phyloP scores from a whole-genome alignment of 495 filamentous ascomycete genomes.

The Articulospora tetracladia region DNA sequence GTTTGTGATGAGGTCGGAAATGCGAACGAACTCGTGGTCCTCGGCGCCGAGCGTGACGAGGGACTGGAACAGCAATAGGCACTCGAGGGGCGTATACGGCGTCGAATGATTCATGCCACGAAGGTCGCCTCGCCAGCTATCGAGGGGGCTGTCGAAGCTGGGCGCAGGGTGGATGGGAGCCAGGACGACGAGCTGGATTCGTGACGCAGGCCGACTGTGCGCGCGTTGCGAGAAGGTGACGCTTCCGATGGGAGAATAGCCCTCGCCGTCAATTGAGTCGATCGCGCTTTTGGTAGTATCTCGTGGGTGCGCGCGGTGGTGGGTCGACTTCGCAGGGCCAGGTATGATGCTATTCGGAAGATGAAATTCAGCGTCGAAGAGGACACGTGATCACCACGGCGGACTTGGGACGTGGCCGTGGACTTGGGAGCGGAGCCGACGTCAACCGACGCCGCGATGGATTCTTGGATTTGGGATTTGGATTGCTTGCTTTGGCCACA shows the following conservation, averaged over 20 bases:
- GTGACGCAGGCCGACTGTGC: neutral
- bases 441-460: neutral
- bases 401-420: no score
- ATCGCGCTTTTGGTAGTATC: slow-evolving; percentile 9
- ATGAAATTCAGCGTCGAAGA: neutral
- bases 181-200: slow-evolving; percentile 18
- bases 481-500: no score
- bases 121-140: slow-evolving; percentile 49
- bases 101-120: slow-evolving; percentile 49
- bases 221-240: neutral
- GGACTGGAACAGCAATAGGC: slow-evolving; percentile 83
- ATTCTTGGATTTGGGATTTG: no score
- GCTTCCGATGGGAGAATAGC: neutral
- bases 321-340: neutral
- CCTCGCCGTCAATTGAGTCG: neutral
- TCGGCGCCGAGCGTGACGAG: slow-evolving; percentile 64
- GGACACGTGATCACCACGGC: slow-evolving; percentile 11
- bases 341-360: slow-evolving; percentile 14
- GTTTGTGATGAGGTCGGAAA: slow-evolving; percentile 69
- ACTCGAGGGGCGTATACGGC: slow-evolving; percentile 82
- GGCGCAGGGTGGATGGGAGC: slow-evolving; percentile 26
- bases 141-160: slow-evolving; percentile 46
- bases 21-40: slow-evolving; percentile 60
- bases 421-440: neutral
- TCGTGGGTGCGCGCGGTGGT: slow-evolving; percentile 2